A percentile compares a stretch with the other conserved stretches of the same genome.
Conservation (phyloP, 1,284 basidiomycete species). For the Cutaneotrichosporon curvatum region DNA sequence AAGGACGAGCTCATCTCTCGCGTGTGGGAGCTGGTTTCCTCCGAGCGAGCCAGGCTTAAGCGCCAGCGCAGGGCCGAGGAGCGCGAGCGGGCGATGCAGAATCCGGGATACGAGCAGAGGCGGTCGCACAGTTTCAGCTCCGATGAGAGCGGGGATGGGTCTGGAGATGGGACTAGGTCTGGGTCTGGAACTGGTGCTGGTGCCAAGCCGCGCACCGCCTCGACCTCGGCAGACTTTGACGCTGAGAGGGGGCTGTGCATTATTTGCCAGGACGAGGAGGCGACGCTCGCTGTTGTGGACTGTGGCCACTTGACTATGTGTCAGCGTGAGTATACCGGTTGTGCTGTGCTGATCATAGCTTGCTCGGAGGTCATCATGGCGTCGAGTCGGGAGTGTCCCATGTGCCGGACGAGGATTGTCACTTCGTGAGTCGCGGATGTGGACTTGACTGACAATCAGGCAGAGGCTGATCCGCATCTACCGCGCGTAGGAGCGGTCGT, state of each 20-base stretch:
- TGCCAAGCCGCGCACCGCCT: not conserved
- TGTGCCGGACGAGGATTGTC: constrained; percentile 77
- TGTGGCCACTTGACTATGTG: constrained; percentile 84
- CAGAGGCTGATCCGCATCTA: constrained; percentile 66
- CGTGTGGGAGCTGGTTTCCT: constrained; percentile 58
- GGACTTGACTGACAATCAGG: constrained; percentile 10
- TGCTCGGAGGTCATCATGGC: constrained; percentile 78
- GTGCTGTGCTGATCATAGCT: constrained; percentile 21
- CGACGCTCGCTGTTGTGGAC: constrained; percentile 83
- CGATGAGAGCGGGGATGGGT: constrained; percentile 1
- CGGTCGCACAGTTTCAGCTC: constrained; percentile 12
- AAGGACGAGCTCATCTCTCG: constrained; percentile 62
- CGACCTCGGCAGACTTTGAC: constrained; percentile 13
- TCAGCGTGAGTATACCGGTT: constrained; percentile 42
- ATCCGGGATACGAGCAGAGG: not conserved
- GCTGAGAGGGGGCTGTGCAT: constrained; percentile 73
- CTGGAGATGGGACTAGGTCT: not conserved
- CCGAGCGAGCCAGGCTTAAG: constrained; percentile 53
- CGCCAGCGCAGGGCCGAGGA: constrained; percentile 43
- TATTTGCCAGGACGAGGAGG: constrained; percentile 83
- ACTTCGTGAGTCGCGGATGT: constrained; percentile 22
- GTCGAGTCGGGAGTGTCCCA: constrained; percentile 70
- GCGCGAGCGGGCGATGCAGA: constrained; percentile 15
- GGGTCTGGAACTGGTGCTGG: not conserved
- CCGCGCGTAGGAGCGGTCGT: too few species aligned